Evolutionary conservation across 306 rosid species (phyloP).

Genomic region (Spatholobus suberectus): DNA sequence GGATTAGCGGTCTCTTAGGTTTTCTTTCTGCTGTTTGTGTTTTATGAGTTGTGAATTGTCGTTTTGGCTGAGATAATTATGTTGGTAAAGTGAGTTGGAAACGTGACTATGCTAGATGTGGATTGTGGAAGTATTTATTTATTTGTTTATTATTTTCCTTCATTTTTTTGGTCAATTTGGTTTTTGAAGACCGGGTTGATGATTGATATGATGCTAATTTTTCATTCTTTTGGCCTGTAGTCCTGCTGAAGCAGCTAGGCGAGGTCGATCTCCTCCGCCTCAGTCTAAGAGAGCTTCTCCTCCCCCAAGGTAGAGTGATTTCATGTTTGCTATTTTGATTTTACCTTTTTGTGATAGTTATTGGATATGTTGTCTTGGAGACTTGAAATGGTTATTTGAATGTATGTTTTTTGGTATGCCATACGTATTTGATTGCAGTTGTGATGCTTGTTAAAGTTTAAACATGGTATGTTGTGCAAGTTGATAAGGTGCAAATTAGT

Average conservation of each 20-base stretch:
- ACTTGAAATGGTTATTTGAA: not conserved
- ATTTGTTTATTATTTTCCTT: not conserved
- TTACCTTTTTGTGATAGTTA: not conserved
- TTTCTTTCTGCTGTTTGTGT: slow-evolving; percentile 10
- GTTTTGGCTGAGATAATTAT: not conserved
- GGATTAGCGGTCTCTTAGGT: not conserved
- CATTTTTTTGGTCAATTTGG: not conserved
- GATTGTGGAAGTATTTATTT: not conserved
- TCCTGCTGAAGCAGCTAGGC: slow-evolving; percentile 64
- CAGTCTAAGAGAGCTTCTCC: slow-evolving; percentile 75
- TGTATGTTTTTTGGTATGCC: slow-evolving; percentile 6
- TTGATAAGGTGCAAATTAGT: not conserved
- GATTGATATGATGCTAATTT: not conserved
- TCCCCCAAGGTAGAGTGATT: slow-evolving; percentile 65
- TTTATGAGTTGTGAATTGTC: not conserved
- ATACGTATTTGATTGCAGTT: not conserved
- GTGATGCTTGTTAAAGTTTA: not conserved
- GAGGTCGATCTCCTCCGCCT: slow-evolving; percentile 82
- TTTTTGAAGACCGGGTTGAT: not conserved
- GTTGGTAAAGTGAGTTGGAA: not conserved
- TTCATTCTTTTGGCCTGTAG: slow-evolving; percentile 38
- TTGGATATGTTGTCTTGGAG: not conserved
- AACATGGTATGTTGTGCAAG: slow-evolving; percentile 14
- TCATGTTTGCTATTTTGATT: not conserved
- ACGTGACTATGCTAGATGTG: not conserved